Evolutionary conservation across 305 asterid species (phyloP).

Genomic region (Fraxinus greggii): DNA sequence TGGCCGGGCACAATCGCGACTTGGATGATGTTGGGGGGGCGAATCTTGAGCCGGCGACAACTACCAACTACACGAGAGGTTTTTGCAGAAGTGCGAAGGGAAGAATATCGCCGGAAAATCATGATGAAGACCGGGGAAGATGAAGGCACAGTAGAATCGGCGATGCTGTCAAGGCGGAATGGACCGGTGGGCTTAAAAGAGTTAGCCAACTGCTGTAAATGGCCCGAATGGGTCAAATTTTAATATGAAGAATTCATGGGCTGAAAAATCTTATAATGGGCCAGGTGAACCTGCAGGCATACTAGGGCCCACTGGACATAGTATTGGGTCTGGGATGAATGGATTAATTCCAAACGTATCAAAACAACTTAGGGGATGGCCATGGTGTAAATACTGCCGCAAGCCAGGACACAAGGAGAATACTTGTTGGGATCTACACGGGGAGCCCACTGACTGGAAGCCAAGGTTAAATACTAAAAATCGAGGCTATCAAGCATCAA

Average conservation of each 20-base stretch:
- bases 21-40: no score
- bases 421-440: not conserved
- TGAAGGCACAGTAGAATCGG: not conserved
- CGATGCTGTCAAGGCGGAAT: not conserved
- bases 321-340: not conserved
- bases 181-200: not conserved
- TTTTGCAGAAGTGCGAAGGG: not conserved
- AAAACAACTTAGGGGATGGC: not conserved
- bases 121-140: not conserved
- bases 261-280: not conserved
- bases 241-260: not conserved
- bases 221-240: not conserved
- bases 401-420: not conserved
- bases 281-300: not conserved
- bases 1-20: no score
- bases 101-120: not conserved
- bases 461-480: not conserved
- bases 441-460: not conserved
- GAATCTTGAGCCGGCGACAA: no score
- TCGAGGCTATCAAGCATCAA: not conserved
- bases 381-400: not conserved
- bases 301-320: no score
- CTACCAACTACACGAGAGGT: not conserved
- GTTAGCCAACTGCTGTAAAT: not conserved
- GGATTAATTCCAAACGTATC: not conserved